phyloP scores from a whole-genome alignment of 495 filamentous ascomycete species.

The Penicillium mononematosum region DNA sequence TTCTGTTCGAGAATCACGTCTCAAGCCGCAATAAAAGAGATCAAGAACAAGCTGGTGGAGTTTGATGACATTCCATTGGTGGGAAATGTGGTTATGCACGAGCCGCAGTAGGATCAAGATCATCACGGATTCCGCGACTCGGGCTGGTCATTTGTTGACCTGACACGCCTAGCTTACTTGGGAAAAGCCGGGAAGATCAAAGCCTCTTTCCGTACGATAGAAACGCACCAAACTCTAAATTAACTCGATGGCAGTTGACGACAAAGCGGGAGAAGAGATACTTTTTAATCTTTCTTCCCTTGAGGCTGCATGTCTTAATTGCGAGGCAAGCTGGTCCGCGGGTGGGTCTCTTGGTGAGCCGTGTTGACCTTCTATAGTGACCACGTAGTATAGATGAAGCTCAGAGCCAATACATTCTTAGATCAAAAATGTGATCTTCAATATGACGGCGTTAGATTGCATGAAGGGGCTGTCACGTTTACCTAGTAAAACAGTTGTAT shows the following conservation, averaged over 20 bases:
- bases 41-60: neutral
- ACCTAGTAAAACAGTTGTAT: neutral
- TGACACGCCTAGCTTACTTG: neutral
- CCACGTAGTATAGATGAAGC: constrained; percentile 2
- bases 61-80: constrained; percentile 10
- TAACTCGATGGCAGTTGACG: neutral
- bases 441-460: neutral
- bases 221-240: neutral
- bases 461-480: neutral
- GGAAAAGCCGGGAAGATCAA: neutral
- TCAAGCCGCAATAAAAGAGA: neutral
- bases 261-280: neutral
- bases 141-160: constrained; percentile 1
- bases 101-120: constrained; percentile 9
- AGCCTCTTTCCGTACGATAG: too few species aligned
- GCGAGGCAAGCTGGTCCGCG: neutral
- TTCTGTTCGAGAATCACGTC: neutral
- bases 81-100: constrained; percentile 10
- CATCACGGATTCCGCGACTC: constrained; percentile 4
- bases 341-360: neutral
- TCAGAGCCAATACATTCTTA: neutral
- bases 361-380: neutral
- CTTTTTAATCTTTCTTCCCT: neutral
- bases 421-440: neutral
- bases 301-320: neutral